These are phyloP conservation scores for Eucalyptus leucophloia DNA, from an alignment of 345 rosid genomes.

Conservation along the genomic window DNA sequence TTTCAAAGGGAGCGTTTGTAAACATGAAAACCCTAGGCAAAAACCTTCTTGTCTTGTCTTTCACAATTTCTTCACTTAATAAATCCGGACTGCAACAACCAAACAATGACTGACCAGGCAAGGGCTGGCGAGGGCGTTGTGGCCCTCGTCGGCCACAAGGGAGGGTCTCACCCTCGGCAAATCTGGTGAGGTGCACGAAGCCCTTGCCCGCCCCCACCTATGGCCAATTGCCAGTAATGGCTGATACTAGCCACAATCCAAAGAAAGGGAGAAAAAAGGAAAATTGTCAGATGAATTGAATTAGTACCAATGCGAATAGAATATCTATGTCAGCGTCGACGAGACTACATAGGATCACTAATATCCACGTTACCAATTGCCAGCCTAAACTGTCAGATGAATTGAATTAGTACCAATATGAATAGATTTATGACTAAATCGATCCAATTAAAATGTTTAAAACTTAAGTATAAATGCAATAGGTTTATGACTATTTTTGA, in stretches of 20 bases:
- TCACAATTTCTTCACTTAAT: background rate
- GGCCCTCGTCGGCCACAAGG: fast-evolving
- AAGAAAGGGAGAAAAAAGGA: fast-evolving
- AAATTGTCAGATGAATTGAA: no score
- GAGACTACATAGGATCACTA: fast-evolving
- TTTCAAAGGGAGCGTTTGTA: background rate
- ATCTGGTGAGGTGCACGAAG: no score
- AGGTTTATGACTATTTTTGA: fast-evolving
- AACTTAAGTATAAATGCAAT: fast-evolving
- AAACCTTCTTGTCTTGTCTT: background rate
- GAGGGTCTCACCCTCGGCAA: no score
- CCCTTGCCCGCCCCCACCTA: fast-evolving
- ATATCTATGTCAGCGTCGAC: fast-evolving
- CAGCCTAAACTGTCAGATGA: no score
- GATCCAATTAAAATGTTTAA: no score
- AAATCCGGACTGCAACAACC: background rate
- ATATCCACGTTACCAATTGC: fast-evolving
- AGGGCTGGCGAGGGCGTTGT: fast-evolving
- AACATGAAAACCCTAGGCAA: background rate
- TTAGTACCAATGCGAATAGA: no score
- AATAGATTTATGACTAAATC: no score
- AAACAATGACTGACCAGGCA: no score
- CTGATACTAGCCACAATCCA: fast-evolving
- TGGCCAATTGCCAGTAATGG: no score
- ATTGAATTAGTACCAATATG: fast-evolving